Base-by-base conservation (phyloP, 2,329 filamentous ascomycete species). In the Ceratocystis albifundus region DNA sequence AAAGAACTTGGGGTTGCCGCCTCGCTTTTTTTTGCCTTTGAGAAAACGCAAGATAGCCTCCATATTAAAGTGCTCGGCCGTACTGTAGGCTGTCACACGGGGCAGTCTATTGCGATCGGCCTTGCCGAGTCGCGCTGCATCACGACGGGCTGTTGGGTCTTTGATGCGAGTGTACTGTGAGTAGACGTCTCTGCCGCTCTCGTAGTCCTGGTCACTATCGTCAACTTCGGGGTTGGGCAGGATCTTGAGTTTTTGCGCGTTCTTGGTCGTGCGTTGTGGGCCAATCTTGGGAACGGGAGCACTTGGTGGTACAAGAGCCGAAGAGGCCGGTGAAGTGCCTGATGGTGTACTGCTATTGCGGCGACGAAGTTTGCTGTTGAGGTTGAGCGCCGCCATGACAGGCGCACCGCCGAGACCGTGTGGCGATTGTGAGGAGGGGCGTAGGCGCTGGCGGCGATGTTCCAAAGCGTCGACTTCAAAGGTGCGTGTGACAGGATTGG, bases 111-210 rank as follows among this genome's bases (percentile, higher is more conserved):
- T 88, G 66, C 94, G 84, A 74, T 99, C 94, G 48, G 93, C 92
- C 75, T 97, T 99, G 46, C 94, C 94, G 50, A 99, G 77, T 66
- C 92, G 82, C 32, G 94, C 94, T 17, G 94, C 94, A 80, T 97
- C 93, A 72, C 94, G 84, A 69, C 94, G 82, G 7, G 94, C 94
- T 0, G 88, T 96, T 0, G 93, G 92, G 73, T 99, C 94, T 75
- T 97, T 97, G 77, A 99, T 99, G 57, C 94, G 84, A 7, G 93
- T 96, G 75, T 96, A 97, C 75, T 99, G 94, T 30, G 92, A 93
- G 77, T 99, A 99, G 41, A 99, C 94, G 74, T 99, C 94, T 70
- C 92, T 82, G 8, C 92, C 91, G 72, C 90, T 94, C 76, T 96
- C 93, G 72, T 96, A 93, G 69, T 97, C 92, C 5, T 70, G 80